Conservation (phyloP, 768 basidiomycete species). For the Leccinum longicurvipes region DNA sequence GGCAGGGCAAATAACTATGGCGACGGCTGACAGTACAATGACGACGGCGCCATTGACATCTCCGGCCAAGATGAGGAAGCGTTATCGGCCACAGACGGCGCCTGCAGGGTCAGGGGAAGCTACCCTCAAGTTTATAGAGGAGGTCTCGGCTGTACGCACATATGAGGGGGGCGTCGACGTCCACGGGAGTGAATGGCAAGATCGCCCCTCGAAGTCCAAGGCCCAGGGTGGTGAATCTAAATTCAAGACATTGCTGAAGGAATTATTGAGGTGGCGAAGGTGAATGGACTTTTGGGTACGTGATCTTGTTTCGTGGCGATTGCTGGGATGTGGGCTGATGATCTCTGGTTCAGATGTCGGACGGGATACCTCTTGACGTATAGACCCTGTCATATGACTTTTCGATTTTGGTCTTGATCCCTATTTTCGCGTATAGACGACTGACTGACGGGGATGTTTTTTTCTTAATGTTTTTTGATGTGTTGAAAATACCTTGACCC, state of each 20-base stretch:
- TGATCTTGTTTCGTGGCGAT: background rate
- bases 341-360: background rate
- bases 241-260: constrained; percentile 16
- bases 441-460: background rate
- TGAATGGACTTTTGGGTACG: constrained; percentile 6
- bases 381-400: background rate
- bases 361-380: background rate
- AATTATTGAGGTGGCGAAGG: constrained; percentile 14
- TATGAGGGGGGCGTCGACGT: constrained; percentile 2
- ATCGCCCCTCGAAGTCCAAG: background rate
- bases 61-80: constrained; percentile 7
- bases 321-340: background rate
- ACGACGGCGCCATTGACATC: background rate
- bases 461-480: background rate
- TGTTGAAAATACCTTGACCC: constrained; percentile 5
- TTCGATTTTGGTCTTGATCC: background rate
- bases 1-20: background rate
- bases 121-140: constrained; percentile 16
- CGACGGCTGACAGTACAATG: background rate
- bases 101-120: constrained; percentile 13
- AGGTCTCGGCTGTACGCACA: background rate
- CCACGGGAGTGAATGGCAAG: background rate
- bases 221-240: constrained; percentile 2
- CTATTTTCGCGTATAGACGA: background rate
- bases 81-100: constrained; percentile 26